Evolutionary conservation across 768 basidiomycete genomes (phyloP).

Genomic region (Amanita polypyramis): DNA sequence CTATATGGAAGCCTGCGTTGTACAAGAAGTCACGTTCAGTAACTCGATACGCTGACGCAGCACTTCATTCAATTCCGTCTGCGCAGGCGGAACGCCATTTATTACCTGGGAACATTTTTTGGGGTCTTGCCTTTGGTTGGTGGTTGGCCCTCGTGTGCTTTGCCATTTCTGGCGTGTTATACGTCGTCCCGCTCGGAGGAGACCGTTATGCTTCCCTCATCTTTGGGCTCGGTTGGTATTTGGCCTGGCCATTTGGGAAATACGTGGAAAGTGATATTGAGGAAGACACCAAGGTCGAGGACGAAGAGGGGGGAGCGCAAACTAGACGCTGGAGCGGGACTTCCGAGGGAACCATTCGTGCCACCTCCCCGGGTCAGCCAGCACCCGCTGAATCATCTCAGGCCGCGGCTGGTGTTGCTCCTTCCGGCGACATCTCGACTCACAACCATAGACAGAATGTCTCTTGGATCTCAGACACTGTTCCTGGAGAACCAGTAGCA

Average conservation of each 20-base stretch:
- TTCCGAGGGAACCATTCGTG: slow-evolving; percentile 30
- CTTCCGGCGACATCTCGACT: slow-evolving; percentile 21
- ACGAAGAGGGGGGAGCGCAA: slow-evolving; percentile 22
- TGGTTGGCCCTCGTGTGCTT: slow-evolving; percentile 78
- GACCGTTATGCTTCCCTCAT: slow-evolving; percentile 76
- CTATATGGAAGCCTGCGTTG: slow-evolving; percentile 98
- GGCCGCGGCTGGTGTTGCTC: slow-evolving; percentile 10
- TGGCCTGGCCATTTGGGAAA: slow-evolving; percentile 97
- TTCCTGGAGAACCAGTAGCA: slow-evolving; percentile 37
- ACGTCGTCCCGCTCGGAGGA: slow-evolving; percentile 71
- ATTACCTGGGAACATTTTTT: slow-evolving; percentile 89
- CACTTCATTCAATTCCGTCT: slow-evolving; percentile 85
- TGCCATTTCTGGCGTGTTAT: slow-evolving; percentile 54
- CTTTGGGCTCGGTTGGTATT: slow-evolving; percentile 92
- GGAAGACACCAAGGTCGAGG: slow-evolving; percentile 25
- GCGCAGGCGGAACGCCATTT: slow-evolving; percentile 90
- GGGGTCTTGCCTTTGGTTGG: slow-evolving; percentile 87
- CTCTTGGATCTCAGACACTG: slow-evolving; percentile 31
- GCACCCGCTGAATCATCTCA: slow-evolving; percentile 6
- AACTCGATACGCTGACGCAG: slow-evolving; percentile 92
- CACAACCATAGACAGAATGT: slow-evolving; percentile 24
- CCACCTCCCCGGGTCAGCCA: slow-evolving; percentile 16
- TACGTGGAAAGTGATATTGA: slow-evolving; percentile 77
- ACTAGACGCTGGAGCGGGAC: slow-evolving; percentile 20
- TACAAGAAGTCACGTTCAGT: slow-evolving; percentile 98